Conservation (phyloP, 2,329 filamentous ascomycete species). For the Ophiostoma pallidulum region DNA sequence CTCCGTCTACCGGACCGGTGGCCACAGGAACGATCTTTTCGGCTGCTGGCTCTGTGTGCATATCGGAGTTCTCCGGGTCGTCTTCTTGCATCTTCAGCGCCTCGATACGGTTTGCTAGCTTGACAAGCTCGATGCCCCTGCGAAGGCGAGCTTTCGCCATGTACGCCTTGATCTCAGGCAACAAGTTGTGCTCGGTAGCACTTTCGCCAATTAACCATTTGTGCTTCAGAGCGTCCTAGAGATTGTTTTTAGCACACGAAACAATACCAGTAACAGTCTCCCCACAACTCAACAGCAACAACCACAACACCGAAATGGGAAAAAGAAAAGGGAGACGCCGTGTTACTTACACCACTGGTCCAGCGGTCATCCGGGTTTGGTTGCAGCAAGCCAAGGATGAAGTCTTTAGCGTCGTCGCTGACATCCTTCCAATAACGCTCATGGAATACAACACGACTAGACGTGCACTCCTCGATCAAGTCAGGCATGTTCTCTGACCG, state of each 20-base stretch:
- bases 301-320: no score
- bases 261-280: no score
- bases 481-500: constrained; percentile 88
- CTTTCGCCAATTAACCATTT: constrained; percentile 85
- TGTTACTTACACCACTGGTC: constrained; percentile 57
- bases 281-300: no score
- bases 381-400: constrained; percentile 74
- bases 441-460: constrained; percentile 81
- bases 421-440: constrained; percentile 98
- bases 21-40: constrained; percentile 17
- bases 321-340: no score
- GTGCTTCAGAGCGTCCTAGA: constrained; percentile 66
- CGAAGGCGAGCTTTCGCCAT: constrained; percentile 84
- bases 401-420: constrained; percentile 88
- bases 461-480: constrained; percentile 87
- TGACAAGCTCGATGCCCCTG: constrained; percentile 91
- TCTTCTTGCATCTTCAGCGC: constrained; percentile 89
- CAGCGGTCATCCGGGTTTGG: constrained; percentile 67
- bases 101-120: constrained; percentile 91
- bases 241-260: no score
- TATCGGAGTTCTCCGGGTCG: constrained; percentile 63
- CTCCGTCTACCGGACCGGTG: not conserved
- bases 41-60: constrained; percentile 55
- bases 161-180: constrained; percentile 93
- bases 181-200: constrained; percentile 89